Evolutionary conservation across 108 stramenopile species (phyloP).

Genomic region (Mayamaea pseudoterrestris): DNA sequence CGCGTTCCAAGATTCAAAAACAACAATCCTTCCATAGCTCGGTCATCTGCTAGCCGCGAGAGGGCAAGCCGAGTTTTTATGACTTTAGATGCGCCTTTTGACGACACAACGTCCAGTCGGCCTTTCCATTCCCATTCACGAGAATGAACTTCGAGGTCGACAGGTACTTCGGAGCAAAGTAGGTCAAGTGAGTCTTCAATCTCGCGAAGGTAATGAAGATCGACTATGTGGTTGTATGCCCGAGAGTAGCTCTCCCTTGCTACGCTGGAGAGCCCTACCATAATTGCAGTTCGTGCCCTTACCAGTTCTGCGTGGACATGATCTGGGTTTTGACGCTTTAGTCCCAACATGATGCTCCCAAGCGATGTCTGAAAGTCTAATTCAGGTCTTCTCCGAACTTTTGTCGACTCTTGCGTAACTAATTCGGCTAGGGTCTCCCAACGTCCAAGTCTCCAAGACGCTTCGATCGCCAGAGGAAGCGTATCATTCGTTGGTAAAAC

Average conservation of each 20-base stretch:
- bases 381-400: slow-evolving; percentile 6
- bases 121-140: slow-evolving; percentile 41
- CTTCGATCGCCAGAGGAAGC: slow-evolving; percentile 55
- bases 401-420: not conserved
- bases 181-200: slow-evolving; percentile 13
- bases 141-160: no score
- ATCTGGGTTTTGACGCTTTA: slow-evolving; percentile 19
- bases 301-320: slow-evolving; percentile 18
- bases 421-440: slow-evolving; percentile 54
- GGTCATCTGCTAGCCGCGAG: slow-evolving; percentile 41
- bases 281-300: slow-evolving; percentile 42
- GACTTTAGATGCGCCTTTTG: slow-evolving; percentile 20
- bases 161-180: not conserved
- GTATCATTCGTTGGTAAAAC: slow-evolving; percentile 5
- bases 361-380: slow-evolving; percentile 36
- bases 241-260: slow-evolving; percentile 67
- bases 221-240: slow-evolving; percentile 48
- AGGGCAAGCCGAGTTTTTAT: slow-evolving; percentile 57
- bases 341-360: slow-evolving; percentile 50
- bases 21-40: slow-evolving; percentile 46
- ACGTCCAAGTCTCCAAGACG: slow-evolving; percentile 76
- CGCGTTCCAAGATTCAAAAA: slow-evolving; percentile 56
- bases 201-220: slow-evolving; percentile 63
- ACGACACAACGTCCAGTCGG: slow-evolving; percentile 20
- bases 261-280: slow-evolving; percentile 47